These are phyloP conservation scores for Plasmodium adleri DNA, from an alignment of 169 alveolate species.

Conservation along the genomic window DNA sequence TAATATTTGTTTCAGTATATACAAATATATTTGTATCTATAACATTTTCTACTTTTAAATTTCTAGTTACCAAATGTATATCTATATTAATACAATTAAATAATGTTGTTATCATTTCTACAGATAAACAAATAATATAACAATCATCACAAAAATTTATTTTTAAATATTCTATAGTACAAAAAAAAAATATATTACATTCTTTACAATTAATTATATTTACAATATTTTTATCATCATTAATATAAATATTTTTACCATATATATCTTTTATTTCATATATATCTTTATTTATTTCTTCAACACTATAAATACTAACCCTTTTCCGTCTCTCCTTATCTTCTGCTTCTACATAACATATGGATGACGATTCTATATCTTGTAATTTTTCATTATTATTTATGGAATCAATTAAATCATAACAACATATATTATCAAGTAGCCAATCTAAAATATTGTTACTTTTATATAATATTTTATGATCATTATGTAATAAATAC, in stretches of 20 bases:
- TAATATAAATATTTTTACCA: conserved; percentile 38
- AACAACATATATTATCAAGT: conserved; percentile 11
- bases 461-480: conserved; percentile 45
- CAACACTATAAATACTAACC: background rate
- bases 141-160: conserved; percentile 36
- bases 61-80: conserved; percentile 55
- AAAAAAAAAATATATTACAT: conserved; percentile 53
- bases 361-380: background rate
- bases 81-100: conserved; percentile 46
- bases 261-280: conserved; percentile 17
- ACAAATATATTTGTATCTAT: conserved; percentile 60
- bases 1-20: conserved; percentile 66
- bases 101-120: conserved; percentile 41
- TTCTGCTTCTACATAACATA: background rate
- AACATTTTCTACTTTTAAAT: conserved; percentile 54
- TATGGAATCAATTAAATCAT: background rate
- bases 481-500: conserved; percentile 27
- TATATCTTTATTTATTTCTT: conserved; percentile 36
- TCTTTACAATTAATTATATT: conserved; percentile 62
- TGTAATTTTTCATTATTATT: background rate
- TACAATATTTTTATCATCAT: conserved; percentile 31
- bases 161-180: conserved; percentile 34
- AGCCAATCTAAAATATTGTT: conserved; percentile 34
- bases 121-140: conserved; percentile 34
- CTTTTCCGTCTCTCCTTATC: background rate